Conservation (phyloP, 176 grass and related monocot genomes). For the Oryza meyeriana region DNA sequence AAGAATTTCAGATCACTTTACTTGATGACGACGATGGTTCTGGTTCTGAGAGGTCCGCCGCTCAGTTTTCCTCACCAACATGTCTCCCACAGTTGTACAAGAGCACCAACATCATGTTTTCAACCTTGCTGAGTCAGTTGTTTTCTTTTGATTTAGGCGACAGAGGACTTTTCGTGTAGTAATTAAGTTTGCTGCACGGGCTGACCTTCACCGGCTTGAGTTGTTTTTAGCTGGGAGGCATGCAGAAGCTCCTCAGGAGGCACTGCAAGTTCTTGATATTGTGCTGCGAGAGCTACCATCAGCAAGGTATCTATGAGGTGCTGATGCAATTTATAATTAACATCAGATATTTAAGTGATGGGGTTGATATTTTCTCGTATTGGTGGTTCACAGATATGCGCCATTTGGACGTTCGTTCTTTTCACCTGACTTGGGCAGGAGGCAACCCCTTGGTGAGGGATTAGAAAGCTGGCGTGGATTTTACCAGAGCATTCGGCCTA, state of each 20-base stretch:
- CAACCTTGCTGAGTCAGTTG: not conserved
- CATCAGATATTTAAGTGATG: not conserved
- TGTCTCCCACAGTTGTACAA: not conserved
- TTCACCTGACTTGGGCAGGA: conserved; percentile 63
- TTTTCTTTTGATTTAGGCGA: conserved; percentile 38
- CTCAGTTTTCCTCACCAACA: not conserved
- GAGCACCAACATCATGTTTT: not conserved
- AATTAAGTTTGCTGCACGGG: conserved; percentile 63
- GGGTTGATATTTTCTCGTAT: not conserved
- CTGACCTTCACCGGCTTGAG: conserved; percentile 62
- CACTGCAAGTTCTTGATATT: conserved; percentile 87
- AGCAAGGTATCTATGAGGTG: conserved; percentile 34
- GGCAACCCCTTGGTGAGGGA: conserved; percentile 62
- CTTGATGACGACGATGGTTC: conserved; percentile 64
- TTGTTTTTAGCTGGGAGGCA: conserved; percentile 66
- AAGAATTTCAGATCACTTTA: conserved; percentile 65
- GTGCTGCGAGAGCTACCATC: conserved; percentile 80
- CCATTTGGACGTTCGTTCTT: conserved; percentile 72
- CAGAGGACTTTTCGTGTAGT: conserved; percentile 66
- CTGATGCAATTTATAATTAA: not conserved
- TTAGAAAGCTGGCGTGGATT: conserved; percentile 92
- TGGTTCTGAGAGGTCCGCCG: conserved; percentile 44
- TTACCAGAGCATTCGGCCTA: conserved; percentile 92
- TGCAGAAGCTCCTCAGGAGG: conserved; percentile 77
- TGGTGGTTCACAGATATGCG: conserved; percentile 44